phyloP scores from a whole-genome alignment of 1,284 basidiomycete species.

The Ganoderma sinense region DNA sequence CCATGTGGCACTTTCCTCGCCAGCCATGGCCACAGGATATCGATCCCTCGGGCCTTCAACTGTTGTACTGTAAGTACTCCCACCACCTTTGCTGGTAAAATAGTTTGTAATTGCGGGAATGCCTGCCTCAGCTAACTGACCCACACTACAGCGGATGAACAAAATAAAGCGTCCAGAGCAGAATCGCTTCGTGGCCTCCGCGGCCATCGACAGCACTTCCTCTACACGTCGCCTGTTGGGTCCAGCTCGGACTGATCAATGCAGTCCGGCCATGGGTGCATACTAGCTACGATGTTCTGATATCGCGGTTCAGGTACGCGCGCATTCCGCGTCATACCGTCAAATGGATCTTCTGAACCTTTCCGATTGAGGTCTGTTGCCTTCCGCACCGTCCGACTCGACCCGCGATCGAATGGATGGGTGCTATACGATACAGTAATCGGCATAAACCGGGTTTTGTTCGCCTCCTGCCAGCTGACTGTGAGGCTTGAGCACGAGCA shows the following conservation, averaged over 20 bases:
- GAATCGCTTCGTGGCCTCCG: background rate
- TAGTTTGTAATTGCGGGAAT: background rate
- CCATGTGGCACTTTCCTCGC: background rate
- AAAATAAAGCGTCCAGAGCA: background rate
- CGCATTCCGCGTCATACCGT: background rate
- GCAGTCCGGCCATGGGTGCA: background rate
- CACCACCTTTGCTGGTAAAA: background rate
- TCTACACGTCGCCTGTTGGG: background rate
- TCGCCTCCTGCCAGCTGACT: background rate
- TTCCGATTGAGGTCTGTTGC: background rate
- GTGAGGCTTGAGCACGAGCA: background rate
- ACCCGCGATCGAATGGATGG: background rate
- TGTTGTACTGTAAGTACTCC: no score
- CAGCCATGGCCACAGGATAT: no score
- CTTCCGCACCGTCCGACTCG: background rate
- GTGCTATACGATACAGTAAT: background rate
- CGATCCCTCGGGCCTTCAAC: no score
- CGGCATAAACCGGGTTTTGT: background rate
- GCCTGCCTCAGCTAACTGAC: background rate
- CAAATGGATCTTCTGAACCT: background rate
- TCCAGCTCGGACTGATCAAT: background rate
- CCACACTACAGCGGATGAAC: background rate
- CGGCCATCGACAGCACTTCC: background rate
- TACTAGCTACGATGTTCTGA: background rate
- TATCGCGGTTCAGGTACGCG: background rate